Percentiles rank a stretch among this genome's conserved stretches.
These are phyloP conservation scores for Lentinus tigrinus DNA, from an alignment of 768 basidiomycete genomes.

Conservation along the genomic window DNA sequence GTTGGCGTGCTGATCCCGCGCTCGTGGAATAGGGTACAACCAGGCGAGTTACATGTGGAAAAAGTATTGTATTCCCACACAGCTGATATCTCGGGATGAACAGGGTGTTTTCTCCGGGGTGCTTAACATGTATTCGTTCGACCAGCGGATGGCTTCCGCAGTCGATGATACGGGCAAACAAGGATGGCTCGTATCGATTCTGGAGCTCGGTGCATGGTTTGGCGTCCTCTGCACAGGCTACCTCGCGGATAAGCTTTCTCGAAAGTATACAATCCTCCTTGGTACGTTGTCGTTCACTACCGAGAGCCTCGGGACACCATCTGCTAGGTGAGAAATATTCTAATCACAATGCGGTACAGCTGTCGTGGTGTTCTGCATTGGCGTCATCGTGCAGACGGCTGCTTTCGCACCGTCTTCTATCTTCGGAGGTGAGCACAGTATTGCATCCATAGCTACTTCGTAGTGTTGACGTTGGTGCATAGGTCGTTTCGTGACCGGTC, in stretches of 20 bases:
- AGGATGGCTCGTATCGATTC: conserved; percentile 74
- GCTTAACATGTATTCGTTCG: conserved; percentile 56
- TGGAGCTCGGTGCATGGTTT: conserved; percentile 75
- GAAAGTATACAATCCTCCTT: conserved; percentile 69
- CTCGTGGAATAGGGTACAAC: conserved; percentile 51
- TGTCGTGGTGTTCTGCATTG: conserved; percentile 38
- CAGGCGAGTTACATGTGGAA: conserved; percentile 40
- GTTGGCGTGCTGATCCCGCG: not conserved
- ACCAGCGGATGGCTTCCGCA: conserved; percentile 53
- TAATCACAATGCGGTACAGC: conserved; percentile 12
- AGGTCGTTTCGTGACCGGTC: conserved; percentile 74
- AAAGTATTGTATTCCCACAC: not conserved
- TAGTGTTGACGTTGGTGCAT: not conserved
- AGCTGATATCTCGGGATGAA: conserved; percentile 1
- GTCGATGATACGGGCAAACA: conserved; percentile 51
- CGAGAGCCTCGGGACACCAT: not conserved
- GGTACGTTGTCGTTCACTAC: conserved; percentile 33
- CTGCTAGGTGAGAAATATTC: not conserved
- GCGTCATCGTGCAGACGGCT: conserved; percentile 72
- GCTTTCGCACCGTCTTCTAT: conserved; percentile 59
- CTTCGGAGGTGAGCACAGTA: conserved; percentile 48
- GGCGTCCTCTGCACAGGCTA: conserved; percentile 74
- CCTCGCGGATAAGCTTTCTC: conserved; percentile 68
- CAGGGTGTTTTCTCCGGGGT: conserved; percentile 79
- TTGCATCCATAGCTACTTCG: not conserved